phyloP scores from a whole-genome alignment of 768 basidiomycete genomes.

The Serendipita sp. region DNA sequence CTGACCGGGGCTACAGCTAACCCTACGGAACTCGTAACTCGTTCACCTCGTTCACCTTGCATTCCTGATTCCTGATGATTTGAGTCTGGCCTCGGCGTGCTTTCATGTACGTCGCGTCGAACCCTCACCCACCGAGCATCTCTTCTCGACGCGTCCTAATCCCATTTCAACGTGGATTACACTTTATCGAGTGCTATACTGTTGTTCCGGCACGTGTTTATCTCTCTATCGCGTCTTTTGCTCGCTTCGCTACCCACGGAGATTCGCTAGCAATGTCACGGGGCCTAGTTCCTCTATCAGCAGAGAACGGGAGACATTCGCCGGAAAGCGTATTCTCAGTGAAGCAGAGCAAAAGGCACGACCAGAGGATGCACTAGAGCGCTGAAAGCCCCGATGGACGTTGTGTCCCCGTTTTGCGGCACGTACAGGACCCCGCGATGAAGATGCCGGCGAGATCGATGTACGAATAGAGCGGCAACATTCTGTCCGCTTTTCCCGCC shows the following conservation, averaged over 20 bases:
- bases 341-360: background rate
- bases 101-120: background rate
- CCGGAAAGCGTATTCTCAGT: conserved; percentile 2
- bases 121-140: background rate
- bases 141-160: background rate
- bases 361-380: background rate
- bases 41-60: background rate
- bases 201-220: background rate
- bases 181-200: background rate
- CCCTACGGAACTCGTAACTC: background rate
- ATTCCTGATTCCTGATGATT: background rate
- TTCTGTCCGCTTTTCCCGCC: background rate
- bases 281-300: background rate
- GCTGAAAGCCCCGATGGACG: background rate
- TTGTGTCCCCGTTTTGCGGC: no score
- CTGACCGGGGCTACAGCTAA: background rate
- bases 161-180: background rate
- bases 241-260: background rate
- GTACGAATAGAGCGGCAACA: background rate
- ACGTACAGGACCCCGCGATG: background rate
- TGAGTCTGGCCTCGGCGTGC: background rate
- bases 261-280: background rate
- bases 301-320: background rate
- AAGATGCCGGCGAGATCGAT: background rate
- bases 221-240: background rate